Percentiles rank a stretch among this genome's conserved stretches.
These are phyloP conservation scores for Diplocarpon rosae DNA, from an alignment of 2,329 filamentous ascomycete species.

Conservation along the genomic window DNA sequence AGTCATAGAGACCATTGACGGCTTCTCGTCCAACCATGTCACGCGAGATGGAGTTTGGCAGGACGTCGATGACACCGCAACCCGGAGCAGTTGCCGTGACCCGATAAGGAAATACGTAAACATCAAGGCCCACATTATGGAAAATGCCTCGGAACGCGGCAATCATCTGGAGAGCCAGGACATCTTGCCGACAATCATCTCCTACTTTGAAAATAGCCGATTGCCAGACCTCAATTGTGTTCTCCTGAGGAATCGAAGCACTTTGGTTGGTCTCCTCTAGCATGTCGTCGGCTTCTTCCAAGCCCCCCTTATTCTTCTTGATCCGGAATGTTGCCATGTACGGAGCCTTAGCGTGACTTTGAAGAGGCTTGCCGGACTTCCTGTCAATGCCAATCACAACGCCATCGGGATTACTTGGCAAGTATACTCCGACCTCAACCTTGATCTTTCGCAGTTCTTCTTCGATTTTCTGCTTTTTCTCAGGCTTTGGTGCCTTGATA, in stretches of 20 bases:
- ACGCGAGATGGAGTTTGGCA: conserved; percentile 94
- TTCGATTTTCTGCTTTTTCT: conserved; percentile 99
- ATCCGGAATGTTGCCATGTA: conserved; percentile 99
- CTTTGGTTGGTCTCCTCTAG: conserved; percentile 36
- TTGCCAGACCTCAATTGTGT: conserved; percentile 91
- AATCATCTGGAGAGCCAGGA: conserved; percentile 95
- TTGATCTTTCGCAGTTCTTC: conserved; percentile 96
- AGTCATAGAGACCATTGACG: conserved; percentile 96
- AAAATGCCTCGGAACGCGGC: conserved; percentile 96
- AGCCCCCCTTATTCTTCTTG: conserved; percentile 57
- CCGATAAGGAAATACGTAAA: conserved; percentile 93
- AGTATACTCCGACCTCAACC: conserved; percentile 92
- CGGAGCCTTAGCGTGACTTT: conserved; percentile 95
- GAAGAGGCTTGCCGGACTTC: conserved; percentile 92
- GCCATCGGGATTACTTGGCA: conserved; percentile 93
- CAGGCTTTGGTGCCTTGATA: conserved; percentile 83
- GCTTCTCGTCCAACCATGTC: conserved; percentile 98
- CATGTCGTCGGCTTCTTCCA: conserved; percentile 42
- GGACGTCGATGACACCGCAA: conserved; percentile 94
- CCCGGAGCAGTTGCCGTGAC: conserved; percentile 95
- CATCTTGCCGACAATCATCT: conserved; percentile 94
- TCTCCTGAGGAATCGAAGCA: conserved; percentile 30
- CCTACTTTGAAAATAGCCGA: conserved; percentile 99
- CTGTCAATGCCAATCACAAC: conserved; percentile 96
- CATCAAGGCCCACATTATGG: conserved; percentile 85